phyloP scores from a whole-genome alignment of 805 yeast species.

The Metschnikowia cerradonensis region DNA sequence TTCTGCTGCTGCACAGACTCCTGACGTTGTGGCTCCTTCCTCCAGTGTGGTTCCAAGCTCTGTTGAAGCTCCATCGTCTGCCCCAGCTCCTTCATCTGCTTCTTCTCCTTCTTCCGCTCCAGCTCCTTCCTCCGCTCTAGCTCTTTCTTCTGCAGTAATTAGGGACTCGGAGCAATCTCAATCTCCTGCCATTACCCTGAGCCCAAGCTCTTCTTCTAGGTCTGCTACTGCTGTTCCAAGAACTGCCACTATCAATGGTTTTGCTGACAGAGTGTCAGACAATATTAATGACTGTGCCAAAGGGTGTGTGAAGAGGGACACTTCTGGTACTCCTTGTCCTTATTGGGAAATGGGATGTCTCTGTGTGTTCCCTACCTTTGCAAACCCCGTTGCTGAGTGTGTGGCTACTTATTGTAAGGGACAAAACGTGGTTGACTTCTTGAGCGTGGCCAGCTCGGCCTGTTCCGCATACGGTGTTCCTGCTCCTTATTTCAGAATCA shows the following conservation, averaged over 20 bases:
- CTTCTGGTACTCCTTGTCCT: constrained; percentile 11
- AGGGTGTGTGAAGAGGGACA: constrained; percentile 8
- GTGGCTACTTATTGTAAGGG: constrained; percentile 12
- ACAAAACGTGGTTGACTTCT: constrained; percentile 6
- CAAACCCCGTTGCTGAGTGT: constrained; percentile 10
- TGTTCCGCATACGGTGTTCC: constrained; percentile 11
- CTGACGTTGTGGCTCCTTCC: constrained; percentile 1
- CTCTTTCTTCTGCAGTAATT: neutral
- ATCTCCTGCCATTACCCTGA: constrained; percentile 7
- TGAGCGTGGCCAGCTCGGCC: constrained; percentile 10
- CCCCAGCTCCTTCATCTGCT: neutral
- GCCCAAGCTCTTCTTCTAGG: neutral
- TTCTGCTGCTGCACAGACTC: constrained; percentile 19
- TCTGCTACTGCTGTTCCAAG: constrained; percentile 3
- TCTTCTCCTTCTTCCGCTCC: neutral
- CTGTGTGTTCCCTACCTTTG: constrained; percentile 12
- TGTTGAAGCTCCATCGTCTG: neutral
- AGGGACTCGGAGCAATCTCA: neutral
- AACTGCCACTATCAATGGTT: constrained; percentile 13
- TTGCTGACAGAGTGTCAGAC: constrained; percentile 12
- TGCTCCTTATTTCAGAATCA: constrained; percentile 20
- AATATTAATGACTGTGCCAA: constrained; percentile 12
- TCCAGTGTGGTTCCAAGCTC: neutral
- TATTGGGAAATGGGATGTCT: constrained; percentile 17
- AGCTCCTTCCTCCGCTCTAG: constrained; percentile 3